Conservation (phyloP, 257 asterid genomes). For the Fraxinus americana region DNA sequence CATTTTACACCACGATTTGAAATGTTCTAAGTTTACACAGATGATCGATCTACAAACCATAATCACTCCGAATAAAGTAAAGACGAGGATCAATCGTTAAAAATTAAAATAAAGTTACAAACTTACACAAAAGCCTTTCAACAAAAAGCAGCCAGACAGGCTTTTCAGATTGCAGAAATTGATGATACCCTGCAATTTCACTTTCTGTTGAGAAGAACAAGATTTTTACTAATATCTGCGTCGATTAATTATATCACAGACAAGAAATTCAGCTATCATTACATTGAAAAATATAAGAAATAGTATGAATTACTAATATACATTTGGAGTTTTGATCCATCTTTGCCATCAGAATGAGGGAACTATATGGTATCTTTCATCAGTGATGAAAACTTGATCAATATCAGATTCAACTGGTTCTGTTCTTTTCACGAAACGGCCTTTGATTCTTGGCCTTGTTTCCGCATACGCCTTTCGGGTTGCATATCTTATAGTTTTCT, state of each 20-base stretch:
- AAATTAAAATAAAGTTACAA: slow-evolving; percentile 18
- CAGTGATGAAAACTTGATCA: slow-evolving; percentile 49
- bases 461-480: slow-evolving; percentile 87
- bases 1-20: too few relatives aligned
- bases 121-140: slow-evolving; percentile 27
- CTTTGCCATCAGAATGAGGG: slow-evolving; percentile 44
- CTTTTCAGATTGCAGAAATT: slow-evolving; percentile 29
- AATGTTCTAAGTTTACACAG: not conserved
- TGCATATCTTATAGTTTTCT: slow-evolving; percentile 86
- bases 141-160: slow-evolving; percentile 32
- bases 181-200: slow-evolving; percentile 7
- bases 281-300: not conserved
- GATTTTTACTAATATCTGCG: slow-evolving; percentile 12
- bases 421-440: slow-evolving; percentile 75
- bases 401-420: slow-evolving; percentile 44
- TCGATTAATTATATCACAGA: not conserved
- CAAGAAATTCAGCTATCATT: too few relatives aligned
- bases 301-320: slow-evolving; percentile 12
- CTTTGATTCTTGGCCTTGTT: slow-evolving; percentile 82
- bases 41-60: slow-evolving; percentile 22
- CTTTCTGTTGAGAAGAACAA: slow-evolving; percentile 7
- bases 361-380: slow-evolving; percentile 51
- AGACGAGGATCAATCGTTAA: not conserved
- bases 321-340: not conserved
- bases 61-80: not conserved